These are phyloP conservation scores for Colletotrichum scovillei DNA, from an alignment of 2,329 filamentous ascomycete species.

Conservation along the genomic window DNA sequence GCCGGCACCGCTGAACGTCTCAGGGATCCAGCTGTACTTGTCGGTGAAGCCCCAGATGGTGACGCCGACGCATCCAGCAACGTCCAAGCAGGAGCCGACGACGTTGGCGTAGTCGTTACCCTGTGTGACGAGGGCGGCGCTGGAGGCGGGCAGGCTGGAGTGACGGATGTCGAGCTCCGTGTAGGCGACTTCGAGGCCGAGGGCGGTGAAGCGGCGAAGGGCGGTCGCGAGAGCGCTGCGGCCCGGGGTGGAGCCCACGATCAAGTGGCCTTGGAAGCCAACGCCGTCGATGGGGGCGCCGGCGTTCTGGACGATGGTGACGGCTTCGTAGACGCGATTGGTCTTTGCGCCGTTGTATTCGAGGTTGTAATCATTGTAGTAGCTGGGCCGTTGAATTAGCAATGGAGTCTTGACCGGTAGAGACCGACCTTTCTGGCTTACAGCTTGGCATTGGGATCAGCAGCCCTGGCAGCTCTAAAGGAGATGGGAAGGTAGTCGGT, in stretches of 20 bases:
- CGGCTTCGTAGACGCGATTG: constrained; percentile 47
- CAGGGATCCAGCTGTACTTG: constrained; percentile 51
- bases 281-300: constrained; percentile 64
- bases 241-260: constrained; percentile 55
- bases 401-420: neutral
- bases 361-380: constrained; percentile 72
- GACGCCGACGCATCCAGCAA: constrained; percentile 53
- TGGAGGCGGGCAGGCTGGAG: constrained; percentile 55
- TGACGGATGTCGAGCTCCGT: constrained; percentile 72
- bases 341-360: constrained; percentile 53
- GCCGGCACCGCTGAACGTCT: constrained; percentile 51
- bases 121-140: constrained; percentile 55
- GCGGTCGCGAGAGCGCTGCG: constrained; percentile 56
- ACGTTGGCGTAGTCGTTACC: constrained; percentile 56
- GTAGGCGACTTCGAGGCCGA: constrained; percentile 67
- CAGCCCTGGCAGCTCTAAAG: constrained; percentile 58
- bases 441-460: constrained; percentile 59
- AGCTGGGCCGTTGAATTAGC: constrained; percentile 40
- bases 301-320: constrained; percentile 47
- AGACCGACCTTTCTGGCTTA: constrained; percentile 46
- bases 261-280: constrained; percentile 63
- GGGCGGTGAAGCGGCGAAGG: constrained; percentile 61
- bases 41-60: constrained; percentile 58
- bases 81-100: constrained; percentile 51
- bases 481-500: constrained; percentile 61